phyloP scores from a whole-genome alignment of 176 grass and related monocot species.

The Avena sativa region DNA sequence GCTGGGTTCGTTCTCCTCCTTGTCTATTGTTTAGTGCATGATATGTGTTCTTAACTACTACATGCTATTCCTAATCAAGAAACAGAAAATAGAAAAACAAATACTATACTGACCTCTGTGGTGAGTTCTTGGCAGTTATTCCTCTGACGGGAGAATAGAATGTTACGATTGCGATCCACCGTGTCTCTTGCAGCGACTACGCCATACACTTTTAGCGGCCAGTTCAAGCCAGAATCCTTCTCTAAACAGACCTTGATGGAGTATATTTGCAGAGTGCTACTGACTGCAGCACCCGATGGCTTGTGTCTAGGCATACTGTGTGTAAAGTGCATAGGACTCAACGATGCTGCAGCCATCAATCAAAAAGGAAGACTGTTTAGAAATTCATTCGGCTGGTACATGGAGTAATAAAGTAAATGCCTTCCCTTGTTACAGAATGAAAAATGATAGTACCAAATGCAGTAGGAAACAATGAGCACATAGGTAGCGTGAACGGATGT shows the following conservation, averaged over 20 bases:
- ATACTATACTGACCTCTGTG: background rate
- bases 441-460: background rate
- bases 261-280: slow-evolving; percentile 11
- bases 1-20: no score
- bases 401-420: no score
- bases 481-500: background rate
- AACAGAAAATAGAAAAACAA: background rate
- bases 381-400: background rate
- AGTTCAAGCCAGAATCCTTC: background rate
- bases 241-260: background rate
- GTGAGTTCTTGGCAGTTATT: background rate
- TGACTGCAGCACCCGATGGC: background rate
- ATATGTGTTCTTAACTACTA: background rate
- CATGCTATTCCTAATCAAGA: background rate
- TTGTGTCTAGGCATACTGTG: background rate
- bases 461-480: background rate
- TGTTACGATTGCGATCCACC: background rate
- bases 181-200: background rate
- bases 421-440: background rate
- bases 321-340: slow-evolving; percentile 23
- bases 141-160: background rate
- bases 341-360: background rate
- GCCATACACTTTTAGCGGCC: background rate
- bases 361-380: background rate
- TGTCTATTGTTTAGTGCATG: background rate